phyloP scores from a whole-genome alignment of 495 filamentous ascomycete species.

The Achaetomiella virescens region DNA sequence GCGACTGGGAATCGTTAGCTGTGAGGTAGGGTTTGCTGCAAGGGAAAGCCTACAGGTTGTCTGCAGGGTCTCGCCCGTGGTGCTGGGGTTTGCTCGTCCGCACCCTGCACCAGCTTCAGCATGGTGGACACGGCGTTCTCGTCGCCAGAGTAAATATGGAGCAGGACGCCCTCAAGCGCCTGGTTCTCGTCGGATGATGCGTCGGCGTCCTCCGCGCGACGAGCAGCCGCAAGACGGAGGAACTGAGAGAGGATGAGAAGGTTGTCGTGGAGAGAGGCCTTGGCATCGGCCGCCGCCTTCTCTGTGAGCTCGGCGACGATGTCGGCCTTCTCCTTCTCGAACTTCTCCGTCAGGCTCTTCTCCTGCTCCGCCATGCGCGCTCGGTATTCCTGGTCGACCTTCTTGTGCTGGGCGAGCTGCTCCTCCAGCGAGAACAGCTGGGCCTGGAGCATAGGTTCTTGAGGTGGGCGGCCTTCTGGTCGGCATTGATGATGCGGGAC shows the following conservation, averaged over 20 bases:
- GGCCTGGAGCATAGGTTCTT: constrained; percentile 85
- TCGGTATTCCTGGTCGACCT: constrained; percentile 74
- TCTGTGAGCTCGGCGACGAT: constrained; percentile 47
- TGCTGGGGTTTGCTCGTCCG: constrained; percentile 63
- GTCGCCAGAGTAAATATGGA: constrained; percentile 83
- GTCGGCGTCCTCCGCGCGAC: constrained; percentile 59
- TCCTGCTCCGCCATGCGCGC: constrained; percentile 60
- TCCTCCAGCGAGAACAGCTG: constrained; percentile 72
- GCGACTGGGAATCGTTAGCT: constrained; percentile 48
- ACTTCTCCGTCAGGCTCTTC: constrained; percentile 61
- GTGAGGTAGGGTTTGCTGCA: background rate
- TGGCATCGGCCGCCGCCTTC: constrained; percentile 51
- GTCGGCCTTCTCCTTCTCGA: constrained; percentile 63
- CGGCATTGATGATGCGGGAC: constrained; percentile 78
- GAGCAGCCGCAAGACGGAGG: constrained; percentile 68
- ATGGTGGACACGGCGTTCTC: constrained; percentile 74
- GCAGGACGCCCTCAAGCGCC: constrained; percentile 85
- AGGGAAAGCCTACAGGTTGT: constrained; percentile 63
- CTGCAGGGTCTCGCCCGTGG: constrained; percentile 56
- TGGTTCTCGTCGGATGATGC: constrained; percentile 61
- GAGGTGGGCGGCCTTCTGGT: constrained; percentile 81
- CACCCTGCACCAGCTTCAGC: constrained; percentile 76
- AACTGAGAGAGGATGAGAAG: constrained; percentile 71
- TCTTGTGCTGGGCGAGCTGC: constrained; percentile 75
- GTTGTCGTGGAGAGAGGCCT: constrained; percentile 47